Evolutionary conservation across 306 rosid species (phyloP), one percentile per base, ranked within the genome.

Genomic region (Sindora glabra): DNA sequence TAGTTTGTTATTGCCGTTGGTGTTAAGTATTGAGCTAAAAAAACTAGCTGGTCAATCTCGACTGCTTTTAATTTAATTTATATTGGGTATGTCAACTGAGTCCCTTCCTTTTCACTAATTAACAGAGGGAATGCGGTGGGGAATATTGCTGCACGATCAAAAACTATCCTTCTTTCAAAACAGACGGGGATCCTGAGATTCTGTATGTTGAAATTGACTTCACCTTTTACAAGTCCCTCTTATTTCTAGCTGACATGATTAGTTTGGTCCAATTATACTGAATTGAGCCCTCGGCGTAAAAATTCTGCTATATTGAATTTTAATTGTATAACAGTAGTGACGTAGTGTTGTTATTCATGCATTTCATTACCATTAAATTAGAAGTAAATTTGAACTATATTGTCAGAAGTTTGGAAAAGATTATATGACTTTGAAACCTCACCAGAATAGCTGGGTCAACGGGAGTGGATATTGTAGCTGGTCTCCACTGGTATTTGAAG

Each of bases 401-500:
- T 17, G 39, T n/a, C 59, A 51, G 10, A 4, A 38, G 22, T n/a
- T 63, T 10, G 27, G 34, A 36, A 48, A 11, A 14, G 8, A 50
- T 19, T 18, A 39, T 19, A 33, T 39, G 73, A 67, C 39, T 61
- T 73, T 56, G 18, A 57, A 54, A 38, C 30, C 33, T 45, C 24
- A 12, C 45, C 34, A 90, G 95, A 49, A 84, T 86, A 59, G 52
- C 63, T 37, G 97, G 97, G 66, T 56, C 77, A 54, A 84, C 88
- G 5, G 97, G 94, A 23, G 97, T 90, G 74, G 97, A 90, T 46
- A 79, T 84, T 69, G 76, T 77, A 46, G 78, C 88, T 37, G 97
- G 90, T 69, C 77, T 90, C 48, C 90, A 86, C 67, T 86, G 97
- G 94, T 90, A 86, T 56, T 49, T 90, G 69, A 90, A 90, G 78